phyloP scores from a whole-genome alignment of 2,329 filamentous ascomycete species.

The Fusarium denticulatum region DNA sequence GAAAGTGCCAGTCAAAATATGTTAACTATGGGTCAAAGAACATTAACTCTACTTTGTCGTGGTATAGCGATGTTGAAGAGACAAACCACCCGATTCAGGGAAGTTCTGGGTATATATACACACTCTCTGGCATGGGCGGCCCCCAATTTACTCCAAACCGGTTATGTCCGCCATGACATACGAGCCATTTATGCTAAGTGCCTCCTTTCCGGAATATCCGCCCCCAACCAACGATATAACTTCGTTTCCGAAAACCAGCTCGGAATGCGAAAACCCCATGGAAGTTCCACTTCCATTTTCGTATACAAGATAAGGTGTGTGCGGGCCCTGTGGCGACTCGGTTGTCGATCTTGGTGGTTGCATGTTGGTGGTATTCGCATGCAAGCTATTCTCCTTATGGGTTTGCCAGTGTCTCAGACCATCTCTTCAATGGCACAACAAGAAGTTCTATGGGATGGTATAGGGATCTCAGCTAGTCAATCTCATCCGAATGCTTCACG shows the following conservation, averaged over 20 bases:
- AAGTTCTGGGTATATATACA: background rate
- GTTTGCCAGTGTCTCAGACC: background rate
- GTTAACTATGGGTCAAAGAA: background rate
- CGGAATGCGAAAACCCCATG: conserved; percentile 18
- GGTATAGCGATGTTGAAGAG: background rate
- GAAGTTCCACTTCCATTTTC: conserved; percentile 5
- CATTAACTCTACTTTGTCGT: background rate
- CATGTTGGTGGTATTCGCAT: background rate
- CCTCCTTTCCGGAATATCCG: conserved; percentile 13
- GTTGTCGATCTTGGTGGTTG: background rate
- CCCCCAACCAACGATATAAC: background rate
- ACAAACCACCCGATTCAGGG: background rate
- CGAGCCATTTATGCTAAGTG: conserved; percentile 12
- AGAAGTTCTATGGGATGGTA: background rate
- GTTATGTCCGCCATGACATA: conserved; percentile 2
- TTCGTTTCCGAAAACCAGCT: conserved; percentile 19
- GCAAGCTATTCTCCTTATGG: background rate
- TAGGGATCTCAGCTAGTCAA: background rate
- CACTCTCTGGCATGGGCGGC: background rate
- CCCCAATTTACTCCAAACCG: background rate
- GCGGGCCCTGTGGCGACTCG: conserved; percentile 10
- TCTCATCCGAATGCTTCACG: background rate
- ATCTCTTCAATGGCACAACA: background rate
- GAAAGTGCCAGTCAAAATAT: no score
- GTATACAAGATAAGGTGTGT: background rate